Base-by-base conservation (phyloP, 495 filamentous ascomycete species). In the Hamigera avellanea region DNA sequence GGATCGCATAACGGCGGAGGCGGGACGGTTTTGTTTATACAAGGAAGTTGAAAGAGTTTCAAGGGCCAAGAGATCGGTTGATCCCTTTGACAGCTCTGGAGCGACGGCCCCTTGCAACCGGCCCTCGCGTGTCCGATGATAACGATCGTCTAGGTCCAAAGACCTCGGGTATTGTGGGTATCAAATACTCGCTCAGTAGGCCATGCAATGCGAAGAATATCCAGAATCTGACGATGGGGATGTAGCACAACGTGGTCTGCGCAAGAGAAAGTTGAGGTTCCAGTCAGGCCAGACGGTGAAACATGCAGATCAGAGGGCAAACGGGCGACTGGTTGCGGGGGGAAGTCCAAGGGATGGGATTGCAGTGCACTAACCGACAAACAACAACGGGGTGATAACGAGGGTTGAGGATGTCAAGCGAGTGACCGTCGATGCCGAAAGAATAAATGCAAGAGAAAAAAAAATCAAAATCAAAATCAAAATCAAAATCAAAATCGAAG, bases 271-370 rank as follows among this genome's bases (percentile, higher is more conserved):
- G 21, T 23, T 23, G 5, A 23, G 33, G 16, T 28, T 15, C 19
- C 19, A 23, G 12, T 31, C 25, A 39, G 21, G 35, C 36, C 38
- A 36, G 43, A 43, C 35, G 35, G 39, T 41, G 36, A 39, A 36
- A 35, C 21, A 23, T 47, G 48, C 36, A 35, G 51, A 52, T 54
- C 45, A 37, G 40, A 23, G 34, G 31, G n/a, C n/a, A n/a, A n/a
- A n/a, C n/a, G n/a, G n/a, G n/a, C n/a, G n/a, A n/a, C n/a, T n/a
- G n/a, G n/a, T n/a, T n/a, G n/a, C n/a, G n/a, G 34, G 35, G 35
- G 28, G 32, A 39, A 41, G 16, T n/a, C 30, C 33, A 26, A 31
- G 43, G 14, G 19, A 38, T 17, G 32, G 26, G 6, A 30, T 6
- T 30, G 17, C 14, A 15, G 29, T 14, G n/a, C 15, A 41, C 32